Conservation (phyloP, 73 alveolate genomes). For the Paramecium biaurelia region DNA sequence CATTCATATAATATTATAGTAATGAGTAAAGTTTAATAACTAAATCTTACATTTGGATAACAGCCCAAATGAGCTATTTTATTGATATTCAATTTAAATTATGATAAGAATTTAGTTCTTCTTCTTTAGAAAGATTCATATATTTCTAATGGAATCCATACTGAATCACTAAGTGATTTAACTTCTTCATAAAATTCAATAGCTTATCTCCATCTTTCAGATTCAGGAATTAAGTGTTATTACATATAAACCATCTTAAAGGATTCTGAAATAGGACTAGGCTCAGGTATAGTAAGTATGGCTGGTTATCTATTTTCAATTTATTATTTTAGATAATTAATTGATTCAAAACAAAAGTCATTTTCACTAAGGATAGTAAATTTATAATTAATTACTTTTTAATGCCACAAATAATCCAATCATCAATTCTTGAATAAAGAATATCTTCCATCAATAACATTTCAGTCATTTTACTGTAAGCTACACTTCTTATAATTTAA, state of each 20-base stretch:
- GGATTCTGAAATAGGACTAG: conserved; percentile 16
- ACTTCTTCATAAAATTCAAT: background rate
- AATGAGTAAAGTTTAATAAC: background rate
- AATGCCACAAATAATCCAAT: conserved; percentile 34
- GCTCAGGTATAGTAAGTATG: background rate
- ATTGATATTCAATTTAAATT: background rate
- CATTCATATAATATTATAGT: background rate
- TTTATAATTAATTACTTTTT: background rate
- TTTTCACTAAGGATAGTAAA: background rate
- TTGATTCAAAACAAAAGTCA: background rate
- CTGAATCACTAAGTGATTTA: background rate
- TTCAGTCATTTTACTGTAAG: conserved; percentile 36
- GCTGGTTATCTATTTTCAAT: background rate
- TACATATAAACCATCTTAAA: background rate
- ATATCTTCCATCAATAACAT: conserved; percentile 41
- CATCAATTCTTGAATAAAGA: background rate
- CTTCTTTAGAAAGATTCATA: background rate
- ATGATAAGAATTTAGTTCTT: background rate
- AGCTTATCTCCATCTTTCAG: background rate
- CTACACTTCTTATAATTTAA: background rate
- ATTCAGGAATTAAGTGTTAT: background rate
- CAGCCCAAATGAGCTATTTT: background rate
- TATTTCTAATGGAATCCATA: background rate
- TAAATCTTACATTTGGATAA: background rate
- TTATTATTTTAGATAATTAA: background rate